These are phyloP conservation scores for Phytophthora aleatoria DNA, from an alignment of 352 stramenopile species.

Conservation along the genomic window DNA sequence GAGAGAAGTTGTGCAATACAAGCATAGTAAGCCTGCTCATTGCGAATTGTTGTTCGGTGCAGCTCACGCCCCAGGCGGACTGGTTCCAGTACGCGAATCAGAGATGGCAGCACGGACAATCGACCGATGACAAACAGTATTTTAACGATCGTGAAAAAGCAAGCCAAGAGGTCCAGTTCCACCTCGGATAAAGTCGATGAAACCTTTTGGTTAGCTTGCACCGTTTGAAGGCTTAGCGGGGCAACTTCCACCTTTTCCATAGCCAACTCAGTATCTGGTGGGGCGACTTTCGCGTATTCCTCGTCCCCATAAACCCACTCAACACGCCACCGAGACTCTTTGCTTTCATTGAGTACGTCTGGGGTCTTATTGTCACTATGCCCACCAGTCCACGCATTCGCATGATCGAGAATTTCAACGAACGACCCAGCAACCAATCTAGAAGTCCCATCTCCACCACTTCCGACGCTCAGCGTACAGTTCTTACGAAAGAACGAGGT, in stretches of 20 bases:
- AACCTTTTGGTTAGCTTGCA: constrained; percentile 8
- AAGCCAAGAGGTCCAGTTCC: constrained; percentile 82
- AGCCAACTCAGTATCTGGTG: not conserved
- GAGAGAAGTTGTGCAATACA: constrained; percentile 87
- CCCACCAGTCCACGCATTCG: constrained; percentile 20
- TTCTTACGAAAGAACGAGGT: constrained; percentile 51
- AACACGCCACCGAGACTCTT: constrained; percentile 21
- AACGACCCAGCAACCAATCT: constrained; percentile 38
- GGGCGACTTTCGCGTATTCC: constrained; percentile 32
- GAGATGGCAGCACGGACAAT: constrained; percentile 46
- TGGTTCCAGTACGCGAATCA: constrained; percentile 73
- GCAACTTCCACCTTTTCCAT: not conserved
- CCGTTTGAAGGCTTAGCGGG: not conserved
- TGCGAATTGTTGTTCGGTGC: constrained; percentile 84
- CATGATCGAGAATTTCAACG: constrained; percentile 33
- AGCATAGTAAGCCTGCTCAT: constrained; percentile 89
- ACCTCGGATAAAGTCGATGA: constrained; percentile 23
- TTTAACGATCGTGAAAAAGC: constrained; percentile 86
- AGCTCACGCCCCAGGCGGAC: constrained; percentile 61
- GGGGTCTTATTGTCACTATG: not conserved
- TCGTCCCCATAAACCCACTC: constrained; percentile 31
- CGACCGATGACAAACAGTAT: constrained; percentile 79
- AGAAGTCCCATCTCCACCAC: not conserved
- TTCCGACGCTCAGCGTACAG: constrained; percentile 35
- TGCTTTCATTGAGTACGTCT: not conserved